Evolutionary conservation across 1,284 basidiomycete genomes (phyloP).

Genomic region (Heterobasidion irregulare): DNA sequence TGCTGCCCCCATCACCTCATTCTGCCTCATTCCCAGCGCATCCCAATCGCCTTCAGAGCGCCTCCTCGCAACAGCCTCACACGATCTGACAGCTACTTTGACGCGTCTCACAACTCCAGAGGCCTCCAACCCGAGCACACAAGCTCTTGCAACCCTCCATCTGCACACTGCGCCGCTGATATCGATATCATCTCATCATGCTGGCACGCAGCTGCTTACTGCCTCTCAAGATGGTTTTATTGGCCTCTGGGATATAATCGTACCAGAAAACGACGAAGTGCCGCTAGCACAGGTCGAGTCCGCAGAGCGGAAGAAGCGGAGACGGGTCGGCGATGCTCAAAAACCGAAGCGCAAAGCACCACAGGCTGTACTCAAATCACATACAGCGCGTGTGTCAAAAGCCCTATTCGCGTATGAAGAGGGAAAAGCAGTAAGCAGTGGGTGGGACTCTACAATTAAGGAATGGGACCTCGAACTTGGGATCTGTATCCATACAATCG

Average conservation of each 20-base stretch:
- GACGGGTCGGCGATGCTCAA: slow-evolving; percentile 30
- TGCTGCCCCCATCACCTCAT: slow-evolving; percentile 65
- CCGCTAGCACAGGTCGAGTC: slow-evolving; percentile 26
- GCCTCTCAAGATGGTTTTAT: slow-evolving; percentile 77
- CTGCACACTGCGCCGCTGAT: slow-evolving; percentile 73
- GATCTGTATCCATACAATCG: slow-evolving; percentile 59
- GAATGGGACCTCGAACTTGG: slow-evolving; percentile 67
- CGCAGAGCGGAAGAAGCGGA: slow-evolving; percentile 47
- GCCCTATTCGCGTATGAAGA: slow-evolving; percentile 37
- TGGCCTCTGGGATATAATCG: slow-evolving; percentile 66
- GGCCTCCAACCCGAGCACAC: slow-evolving; percentile 19
- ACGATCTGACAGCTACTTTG: slow-evolving; percentile 71
- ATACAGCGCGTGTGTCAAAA: slow-evolving; percentile 65
- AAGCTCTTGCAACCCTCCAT: slow-evolving; percentile 53
- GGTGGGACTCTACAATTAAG: slow-evolving; percentile 71
- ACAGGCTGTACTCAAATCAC: slow-evolving; percentile 58
- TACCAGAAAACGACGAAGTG: slow-evolving; percentile 59
- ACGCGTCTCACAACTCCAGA: slow-evolving; percentile 39
- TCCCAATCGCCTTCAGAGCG: slow-evolving; percentile 21
- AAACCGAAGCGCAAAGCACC: slow-evolving; percentile 54
- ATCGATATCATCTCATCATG: slow-evolving; percentile 45
- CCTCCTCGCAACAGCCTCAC: slow-evolving; percentile 73
- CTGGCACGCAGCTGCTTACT: slow-evolving; percentile 59
- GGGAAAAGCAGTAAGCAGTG: slow-evolving; percentile 53
- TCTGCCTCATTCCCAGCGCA: slow-evolving; percentile 47